Evolutionary conservation across 148 eudicot species (phyloP).

Genomic region (Mesembryanthemum crystallinum): DNA sequence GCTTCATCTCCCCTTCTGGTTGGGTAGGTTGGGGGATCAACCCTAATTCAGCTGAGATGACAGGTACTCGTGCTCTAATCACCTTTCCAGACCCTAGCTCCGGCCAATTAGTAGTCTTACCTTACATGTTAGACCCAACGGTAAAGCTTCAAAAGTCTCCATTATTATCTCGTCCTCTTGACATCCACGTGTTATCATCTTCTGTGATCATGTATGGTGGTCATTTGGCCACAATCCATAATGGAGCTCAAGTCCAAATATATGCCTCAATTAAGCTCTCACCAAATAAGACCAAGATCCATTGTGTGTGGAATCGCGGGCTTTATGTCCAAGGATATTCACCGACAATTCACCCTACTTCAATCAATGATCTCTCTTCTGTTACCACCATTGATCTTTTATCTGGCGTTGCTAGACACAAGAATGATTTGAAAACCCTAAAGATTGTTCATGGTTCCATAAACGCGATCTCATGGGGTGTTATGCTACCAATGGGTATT

Average conservation of each 20-base stretch:
- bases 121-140: constrained; percentile 68
- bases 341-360: constrained; percentile 88
- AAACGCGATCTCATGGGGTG: constrained; percentile 83
- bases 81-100: constrained; percentile 92
- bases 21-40: constrained; percentile 97
- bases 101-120: constrained; percentile 74
- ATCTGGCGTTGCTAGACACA: constrained; percentile 42
- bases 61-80: constrained; percentile 73
- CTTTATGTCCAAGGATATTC: constrained; percentile 96
- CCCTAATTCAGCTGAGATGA: constrained; percentile 70
- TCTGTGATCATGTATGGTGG: constrained; percentile 87
- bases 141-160: constrained; percentile 70
- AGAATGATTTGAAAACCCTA: constrained; percentile 34
- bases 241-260: constrained; percentile 75
- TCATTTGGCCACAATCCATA: constrained; percentile 70
- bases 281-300: constrained; percentile 66
- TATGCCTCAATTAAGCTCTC: constrained; percentile 59
- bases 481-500: constrained; percentile 66
- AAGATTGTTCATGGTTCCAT: constrained; percentile 66
- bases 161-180: constrained; percentile 70
- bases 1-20: constrained; percentile 91
- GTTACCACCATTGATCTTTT: constrained; percentile 63
- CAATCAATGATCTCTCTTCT: constrained; percentile 66
- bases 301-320: constrained; percentile 86
- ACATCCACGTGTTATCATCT: constrained; percentile 66